Evolutionary conservation across 2,329 filamentous ascomycete species (phyloP).

Genomic region (Stachybotrys chlorohalonatus): DNA sequence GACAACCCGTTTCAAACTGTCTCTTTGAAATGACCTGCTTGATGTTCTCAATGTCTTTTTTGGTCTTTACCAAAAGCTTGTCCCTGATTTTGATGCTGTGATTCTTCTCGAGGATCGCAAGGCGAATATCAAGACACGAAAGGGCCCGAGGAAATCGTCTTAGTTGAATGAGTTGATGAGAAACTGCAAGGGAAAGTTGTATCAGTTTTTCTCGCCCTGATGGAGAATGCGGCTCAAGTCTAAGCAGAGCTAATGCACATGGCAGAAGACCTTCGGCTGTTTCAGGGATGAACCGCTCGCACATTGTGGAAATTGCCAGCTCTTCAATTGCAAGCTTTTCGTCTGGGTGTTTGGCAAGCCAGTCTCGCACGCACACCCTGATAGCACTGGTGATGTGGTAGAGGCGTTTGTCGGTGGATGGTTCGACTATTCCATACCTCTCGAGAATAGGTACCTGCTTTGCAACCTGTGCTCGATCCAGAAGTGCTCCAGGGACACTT

Average conservation of each 20-base stretch:
- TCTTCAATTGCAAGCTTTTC: not conserved
- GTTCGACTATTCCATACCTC: not conserved
- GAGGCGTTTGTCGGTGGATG: not conserved
- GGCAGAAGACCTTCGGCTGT: not conserved
- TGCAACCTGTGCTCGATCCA: not conserved
- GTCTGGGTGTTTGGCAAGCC: not conserved
- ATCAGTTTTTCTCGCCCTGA: not conserved
- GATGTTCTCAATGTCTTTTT: not conserved
- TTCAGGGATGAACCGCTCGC: not conserved
- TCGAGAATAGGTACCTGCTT: not conserved
- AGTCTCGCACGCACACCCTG: not conserved
- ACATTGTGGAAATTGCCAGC: not conserved
- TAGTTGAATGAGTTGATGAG: not conserved
- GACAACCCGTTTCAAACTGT: not conserved
- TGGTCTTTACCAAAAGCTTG: not conserved
- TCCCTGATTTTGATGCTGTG: not conserved
- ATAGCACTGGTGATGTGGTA: not conserved
- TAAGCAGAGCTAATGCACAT: not conserved
- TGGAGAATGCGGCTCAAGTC: not conserved
- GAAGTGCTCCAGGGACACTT: not conserved
- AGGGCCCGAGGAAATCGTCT: not conserved
- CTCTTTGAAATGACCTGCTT: not conserved
- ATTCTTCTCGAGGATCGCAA: not conserved
- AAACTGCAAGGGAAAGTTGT: not conserved
- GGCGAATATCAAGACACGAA: not conserved